Conservation (phyloP, 768 basidiomycete species). For the Mycena floridula region DNA sequence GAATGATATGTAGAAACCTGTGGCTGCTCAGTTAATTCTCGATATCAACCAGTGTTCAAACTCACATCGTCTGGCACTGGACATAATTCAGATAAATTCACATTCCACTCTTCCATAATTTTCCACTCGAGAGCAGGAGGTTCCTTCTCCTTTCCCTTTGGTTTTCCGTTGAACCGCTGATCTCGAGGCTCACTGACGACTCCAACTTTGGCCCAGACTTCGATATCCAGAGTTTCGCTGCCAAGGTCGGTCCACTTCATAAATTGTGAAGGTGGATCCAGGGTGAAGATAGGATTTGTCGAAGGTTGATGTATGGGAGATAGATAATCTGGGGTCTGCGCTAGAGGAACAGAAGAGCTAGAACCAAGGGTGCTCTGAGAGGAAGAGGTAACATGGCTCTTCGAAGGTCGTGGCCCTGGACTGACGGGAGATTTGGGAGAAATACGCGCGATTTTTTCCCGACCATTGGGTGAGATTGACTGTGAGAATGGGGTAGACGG, state of each 20-base stretch:
- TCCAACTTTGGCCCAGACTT: slow-evolving; percentile 50
- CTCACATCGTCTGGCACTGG: slow-evolving; percentile 61
- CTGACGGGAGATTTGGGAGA: too few relatives aligned
- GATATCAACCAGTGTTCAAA: not conserved
- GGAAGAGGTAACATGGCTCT: too few relatives aligned
- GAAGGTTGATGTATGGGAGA: slow-evolving; percentile 79
- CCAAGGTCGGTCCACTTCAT: slow-evolving; percentile 48
- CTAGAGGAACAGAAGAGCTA: slow-evolving; percentile 2
- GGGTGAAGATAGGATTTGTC: slow-evolving; percentile 70
- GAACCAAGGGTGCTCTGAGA: too few relatives aligned
- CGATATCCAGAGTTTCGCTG: slow-evolving; percentile 44
- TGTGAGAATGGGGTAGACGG: not conserved
- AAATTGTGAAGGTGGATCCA: slow-evolving; percentile 55
- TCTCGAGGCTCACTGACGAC: slow-evolving; percentile 10
- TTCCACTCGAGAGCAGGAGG: slow-evolving; percentile 42
- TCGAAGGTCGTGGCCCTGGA: too few relatives aligned
- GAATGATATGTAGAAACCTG: slow-evolving; percentile 36
- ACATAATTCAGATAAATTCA: slow-evolving; percentile 52
- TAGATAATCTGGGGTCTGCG: slow-evolving; percentile 51
- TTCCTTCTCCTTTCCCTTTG: slow-evolving; percentile 44
- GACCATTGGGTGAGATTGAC: too few relatives aligned
- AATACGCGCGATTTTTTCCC: too few relatives aligned
- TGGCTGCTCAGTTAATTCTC: too few relatives aligned
- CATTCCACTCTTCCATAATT: slow-evolving; percentile 60
- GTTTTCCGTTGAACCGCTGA: slow-evolving; percentile 13